Percentiles rank a stretch among this genome's conserved stretches.
Evolutionary conservation across 345 rosid genomes (phyloP).

Genomic region (Populus alba): DNA sequence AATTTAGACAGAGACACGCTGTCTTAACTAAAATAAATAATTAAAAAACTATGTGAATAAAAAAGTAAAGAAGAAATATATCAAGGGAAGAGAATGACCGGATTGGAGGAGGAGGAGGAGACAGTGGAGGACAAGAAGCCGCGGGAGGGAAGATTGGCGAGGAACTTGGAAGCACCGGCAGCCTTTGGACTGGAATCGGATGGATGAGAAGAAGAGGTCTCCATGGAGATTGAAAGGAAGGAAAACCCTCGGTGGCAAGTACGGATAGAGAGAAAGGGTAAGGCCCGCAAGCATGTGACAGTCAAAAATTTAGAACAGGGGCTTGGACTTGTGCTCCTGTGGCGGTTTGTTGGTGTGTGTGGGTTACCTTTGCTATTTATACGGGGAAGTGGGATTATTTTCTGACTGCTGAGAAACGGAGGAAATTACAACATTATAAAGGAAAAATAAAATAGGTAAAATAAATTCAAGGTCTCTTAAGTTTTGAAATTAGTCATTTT

Average conservation of each 20-base stretch:
- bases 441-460: too few relatives aligned
- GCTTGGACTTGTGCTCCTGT: not conserved
- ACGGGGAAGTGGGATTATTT: not conserved
- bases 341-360: not conserved
- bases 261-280: not conserved
- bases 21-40: not conserved
- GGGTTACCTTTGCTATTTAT: not conserved
- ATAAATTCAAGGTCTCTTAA: too few relatives aligned
- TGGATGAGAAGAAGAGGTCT: conserved; percentile 45
- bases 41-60: not conserved
- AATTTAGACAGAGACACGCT: not conserved
- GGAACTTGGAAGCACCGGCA: conserved; percentile 49
- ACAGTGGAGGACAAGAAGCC: conserved; percentile 73
- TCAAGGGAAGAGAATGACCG: conserved; percentile 36
- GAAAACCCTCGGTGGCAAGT: conserved; percentile 31
- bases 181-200: conserved; percentile 36
- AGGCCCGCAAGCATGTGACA: not conserved
- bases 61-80: not conserved
- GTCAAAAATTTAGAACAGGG: not conserved
- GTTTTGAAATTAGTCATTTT: too few relatives aligned
- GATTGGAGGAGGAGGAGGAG: conserved; percentile 69
- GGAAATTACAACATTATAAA: too few relatives aligned
- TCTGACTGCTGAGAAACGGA: not conserved
- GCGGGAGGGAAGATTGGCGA: conserved; percentile 75
- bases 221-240: conserved; percentile 43